phyloP scores from a whole-genome alignment of 345 rosid species.

The Arabidopsis arenosa region DNA sequence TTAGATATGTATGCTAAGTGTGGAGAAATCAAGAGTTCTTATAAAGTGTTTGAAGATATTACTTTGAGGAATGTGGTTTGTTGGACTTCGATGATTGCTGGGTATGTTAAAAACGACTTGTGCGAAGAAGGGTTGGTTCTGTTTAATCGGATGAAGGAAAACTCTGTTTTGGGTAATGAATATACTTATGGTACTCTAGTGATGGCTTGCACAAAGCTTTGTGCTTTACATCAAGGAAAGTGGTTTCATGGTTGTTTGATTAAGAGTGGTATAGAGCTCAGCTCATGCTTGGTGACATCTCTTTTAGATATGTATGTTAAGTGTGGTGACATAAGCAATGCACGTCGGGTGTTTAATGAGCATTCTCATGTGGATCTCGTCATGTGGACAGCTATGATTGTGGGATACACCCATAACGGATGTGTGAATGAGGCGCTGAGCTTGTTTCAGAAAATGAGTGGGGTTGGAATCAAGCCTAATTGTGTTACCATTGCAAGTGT shows the following conservation, averaged over 20 bases:
- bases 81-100: conserved; percentile 88
- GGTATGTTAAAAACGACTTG: conserved; percentile 71
- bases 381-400: conserved; percentile 92
- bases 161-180: conserved; percentile 54
- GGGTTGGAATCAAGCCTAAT: conserved; percentile 61
- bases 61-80: conserved; percentile 61
- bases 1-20: conserved; percentile 87
- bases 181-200: conserved; percentile 69
- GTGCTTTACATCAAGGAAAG: conserved; percentile 76
- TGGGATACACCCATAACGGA: conserved; percentile 75
- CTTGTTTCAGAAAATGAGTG: conserved; percentile 63
- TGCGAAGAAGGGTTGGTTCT: conserved; percentile 56
- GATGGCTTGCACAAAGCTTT: conserved; percentile 71
- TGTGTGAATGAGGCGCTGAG: conserved; percentile 57
- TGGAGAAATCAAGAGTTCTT: conserved; percentile 52
- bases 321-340: conserved; percentile 65
- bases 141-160: conserved; percentile 76
- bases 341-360: conserved; percentile 59
- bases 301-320: conserved; percentile 80
- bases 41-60: conserved; percentile 57
- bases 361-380: conserved; percentile 58
- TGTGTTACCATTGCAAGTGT: conserved; percentile 67
- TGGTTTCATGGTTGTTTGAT: conserved; percentile 76
- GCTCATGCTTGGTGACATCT: conserved; percentile 66
- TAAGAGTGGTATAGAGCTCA: conserved; percentile 64